A percentile compares a stretch with the other conserved stretches of the same genome.
Evolutionary conservation across 106 monocot genomes (phyloP).

Genomic region (Xerophyta viscosa): DNA sequence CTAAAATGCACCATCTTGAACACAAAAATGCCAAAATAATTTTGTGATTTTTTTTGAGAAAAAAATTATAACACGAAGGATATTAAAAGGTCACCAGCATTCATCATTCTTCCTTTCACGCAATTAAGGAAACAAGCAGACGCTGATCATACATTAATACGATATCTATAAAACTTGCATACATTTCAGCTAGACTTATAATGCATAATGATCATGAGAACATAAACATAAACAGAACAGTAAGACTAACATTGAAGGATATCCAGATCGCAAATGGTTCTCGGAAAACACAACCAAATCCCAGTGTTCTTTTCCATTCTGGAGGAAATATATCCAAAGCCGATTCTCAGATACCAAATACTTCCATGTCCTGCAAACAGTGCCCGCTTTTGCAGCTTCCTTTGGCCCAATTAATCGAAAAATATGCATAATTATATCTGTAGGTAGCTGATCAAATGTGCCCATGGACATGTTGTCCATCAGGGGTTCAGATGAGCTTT

Average conservation of each 20-base stretch:
- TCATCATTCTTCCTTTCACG: too few relatives aligned
- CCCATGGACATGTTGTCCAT: constrained; percentile 25
- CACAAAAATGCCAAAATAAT: too few relatives aligned
- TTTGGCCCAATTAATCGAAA: constrained; percentile 47
- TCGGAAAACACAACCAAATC: constrained; percentile 68
- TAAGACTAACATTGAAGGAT: constrained; percentile 14
- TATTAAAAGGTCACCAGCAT: too few relatives aligned
- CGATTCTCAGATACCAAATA: constrained; percentile 51
- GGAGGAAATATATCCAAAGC: constrained; percentile 77
- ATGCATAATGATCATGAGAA: too few relatives aligned
- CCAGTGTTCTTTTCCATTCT: constrained; percentile 58
- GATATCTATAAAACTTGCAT: too few relatives aligned
- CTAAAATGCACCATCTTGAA: too few relatives aligned
- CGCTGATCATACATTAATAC: too few relatives aligned
- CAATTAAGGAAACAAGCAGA: too few relatives aligned
- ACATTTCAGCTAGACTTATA: too few relatives aligned
- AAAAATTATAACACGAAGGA: too few relatives aligned
- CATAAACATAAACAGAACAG: not conserved
- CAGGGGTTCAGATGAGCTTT: not conserved
- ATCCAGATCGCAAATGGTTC: constrained; percentile 48
- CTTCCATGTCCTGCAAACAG: constrained; percentile 58
- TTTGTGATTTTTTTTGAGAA: too few relatives aligned
- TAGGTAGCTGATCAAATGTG: constrained; percentile 48
- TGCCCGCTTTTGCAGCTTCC: constrained; percentile 40
- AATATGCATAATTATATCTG: constrained; percentile 64